phyloP scores from a whole-genome alignment of 805 yeast genomes.

The Wilhelminamyces savonicus region DNA sequence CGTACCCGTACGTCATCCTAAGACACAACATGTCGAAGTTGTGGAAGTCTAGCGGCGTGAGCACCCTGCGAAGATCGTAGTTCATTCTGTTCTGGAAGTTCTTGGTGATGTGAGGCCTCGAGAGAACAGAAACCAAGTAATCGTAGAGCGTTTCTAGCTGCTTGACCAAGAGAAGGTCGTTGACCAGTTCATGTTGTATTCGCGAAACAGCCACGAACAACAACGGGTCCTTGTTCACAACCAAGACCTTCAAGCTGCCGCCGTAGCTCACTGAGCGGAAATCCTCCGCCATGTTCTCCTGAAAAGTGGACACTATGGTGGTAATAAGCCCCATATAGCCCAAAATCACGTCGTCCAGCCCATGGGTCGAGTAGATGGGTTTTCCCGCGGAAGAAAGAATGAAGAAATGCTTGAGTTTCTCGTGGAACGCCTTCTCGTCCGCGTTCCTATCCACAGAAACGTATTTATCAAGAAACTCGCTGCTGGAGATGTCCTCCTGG shows the following conservation, averaged over 20 bases:
- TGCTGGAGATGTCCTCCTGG: no score
- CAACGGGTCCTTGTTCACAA: constrained; percentile 61
- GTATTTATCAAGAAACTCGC: constrained; percentile 2
- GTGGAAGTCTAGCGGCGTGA: constrained; percentile 69
- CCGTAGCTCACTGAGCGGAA: constrained; percentile 49
- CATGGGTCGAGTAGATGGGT: constrained; percentile 76
- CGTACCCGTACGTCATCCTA: constrained; percentile 28
- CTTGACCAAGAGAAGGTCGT: constrained; percentile 7
- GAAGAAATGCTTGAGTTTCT: constrained; percentile 61
- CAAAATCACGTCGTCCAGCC: constrained; percentile 58
- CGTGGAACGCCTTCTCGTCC: constrained; percentile 13
- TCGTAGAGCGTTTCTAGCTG: constrained; percentile 73
- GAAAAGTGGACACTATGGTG: constrained; percentile 68
- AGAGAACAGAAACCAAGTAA: constrained; percentile 73
- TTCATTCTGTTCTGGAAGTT: constrained; percentile 68
- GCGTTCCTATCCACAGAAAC: constrained; percentile 11
- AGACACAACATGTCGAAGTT: constrained; percentile 57
- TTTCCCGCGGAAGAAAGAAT: constrained; percentile 82
- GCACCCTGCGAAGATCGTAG: constrained; percentile 70
- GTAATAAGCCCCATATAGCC: constrained; percentile 78
- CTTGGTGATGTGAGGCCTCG: constrained; percentile 69
- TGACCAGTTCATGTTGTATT: constrained; percentile 36
- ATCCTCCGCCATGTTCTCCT: constrained; percentile 32
- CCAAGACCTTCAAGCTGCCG: constrained; percentile 44
- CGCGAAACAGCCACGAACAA: constrained; percentile 65